phyloP scores from a whole-genome alignment of 805 yeast species.

The Kuraishia molischiana region DNA sequence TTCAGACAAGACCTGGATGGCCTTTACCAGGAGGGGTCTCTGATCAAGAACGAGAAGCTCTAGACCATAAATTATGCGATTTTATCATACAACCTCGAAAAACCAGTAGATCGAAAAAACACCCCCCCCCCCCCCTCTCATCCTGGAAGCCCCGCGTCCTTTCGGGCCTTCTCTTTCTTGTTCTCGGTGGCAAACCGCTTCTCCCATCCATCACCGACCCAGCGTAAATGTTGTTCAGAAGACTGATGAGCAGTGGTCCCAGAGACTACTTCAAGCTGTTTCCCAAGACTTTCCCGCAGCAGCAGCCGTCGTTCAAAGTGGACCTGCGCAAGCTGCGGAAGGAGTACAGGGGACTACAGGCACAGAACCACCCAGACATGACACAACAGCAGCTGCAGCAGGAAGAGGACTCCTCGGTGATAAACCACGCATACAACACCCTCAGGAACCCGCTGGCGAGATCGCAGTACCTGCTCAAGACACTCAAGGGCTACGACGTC shows the following conservation, averaged over 20 bases:
- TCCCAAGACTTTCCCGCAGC: constrained; percentile 63
- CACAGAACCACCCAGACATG: constrained; percentile 75
- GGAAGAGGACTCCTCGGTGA: constrained; percentile 33
- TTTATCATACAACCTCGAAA: neutral
- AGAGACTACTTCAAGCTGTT: constrained; percentile 41
- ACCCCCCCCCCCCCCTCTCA: no score
- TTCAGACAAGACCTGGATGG: constrained; percentile 4
- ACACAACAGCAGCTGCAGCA: constrained; percentile 19
- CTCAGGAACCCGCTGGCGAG: constrained; percentile 62
- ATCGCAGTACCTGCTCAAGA: constrained; percentile 46
- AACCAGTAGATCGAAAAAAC: neutral
- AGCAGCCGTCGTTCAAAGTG: constrained; percentile 54
- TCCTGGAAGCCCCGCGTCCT: neutral
- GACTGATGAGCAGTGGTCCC: neutral
- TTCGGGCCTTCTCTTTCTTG: neutral
- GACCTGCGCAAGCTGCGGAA: constrained; percentile 49
- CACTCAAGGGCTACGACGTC: constrained; percentile 40
- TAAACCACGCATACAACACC: constrained; percentile 74
- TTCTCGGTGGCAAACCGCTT: no score
- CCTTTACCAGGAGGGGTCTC: constrained; percentile 8
- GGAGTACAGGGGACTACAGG: constrained; percentile 70
- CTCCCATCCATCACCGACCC: no score
- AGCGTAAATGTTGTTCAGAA: neutral
- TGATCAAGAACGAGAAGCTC: constrained; percentile 5
- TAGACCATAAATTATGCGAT: neutral